A percentile compares a stretch with the other conserved stretches of the same genome.
phyloP scores from a whole-genome alignment of 257 asterid species.

The Salvia hispanica region DNA sequence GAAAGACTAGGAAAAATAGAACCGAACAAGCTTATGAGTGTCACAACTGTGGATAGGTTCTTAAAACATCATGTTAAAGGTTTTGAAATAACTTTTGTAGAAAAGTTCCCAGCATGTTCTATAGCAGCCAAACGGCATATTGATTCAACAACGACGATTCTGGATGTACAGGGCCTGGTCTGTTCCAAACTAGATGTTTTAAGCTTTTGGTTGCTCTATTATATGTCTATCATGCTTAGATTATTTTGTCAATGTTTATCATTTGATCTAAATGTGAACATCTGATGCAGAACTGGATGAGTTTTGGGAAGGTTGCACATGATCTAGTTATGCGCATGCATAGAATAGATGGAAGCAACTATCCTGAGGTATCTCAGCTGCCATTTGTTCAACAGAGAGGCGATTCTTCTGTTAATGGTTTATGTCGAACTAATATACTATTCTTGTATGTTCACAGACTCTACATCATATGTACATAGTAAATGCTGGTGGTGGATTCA shows the following conservation, averaged over 20 bases:
- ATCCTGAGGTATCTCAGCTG: conserved; percentile 81
- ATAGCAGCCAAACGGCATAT: conserved; percentile 83
- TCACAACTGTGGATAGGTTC: conserved; percentile 85
- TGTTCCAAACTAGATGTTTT: no score
- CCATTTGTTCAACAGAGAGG: no score
- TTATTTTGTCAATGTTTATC: no score
- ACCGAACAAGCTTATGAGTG: conserved; percentile 80
- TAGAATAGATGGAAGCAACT: conserved; percentile 89
- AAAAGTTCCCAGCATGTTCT: conserved; percentile 95
- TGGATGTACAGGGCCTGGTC: conserved; percentile 95
- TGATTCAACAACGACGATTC: conserved; percentile 74
- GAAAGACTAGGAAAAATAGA: conserved; percentile 94
- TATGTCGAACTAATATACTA: conserved; percentile 28
- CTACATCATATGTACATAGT: conserved; percentile 92
- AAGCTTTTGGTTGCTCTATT: no score
- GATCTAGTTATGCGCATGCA: conserved; percentile 92
- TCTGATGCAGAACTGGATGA: conserved; percentile 83
- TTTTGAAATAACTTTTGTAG: conserved; percentile 73
- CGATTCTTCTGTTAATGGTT: conserved; percentile 10
- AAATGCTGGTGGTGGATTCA: conserved; percentile 93
- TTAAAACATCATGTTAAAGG: conserved; percentile 93
- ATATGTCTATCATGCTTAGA: no score
- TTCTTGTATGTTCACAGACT: conserved; percentile 58
- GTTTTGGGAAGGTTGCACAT: conserved; percentile 85
- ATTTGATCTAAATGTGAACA: neutral